These are phyloP conservation scores for Geoglossum glabrum DNA, from an alignment of 495 filamentous ascomycete genomes.

Conservation along the genomic window DNA sequence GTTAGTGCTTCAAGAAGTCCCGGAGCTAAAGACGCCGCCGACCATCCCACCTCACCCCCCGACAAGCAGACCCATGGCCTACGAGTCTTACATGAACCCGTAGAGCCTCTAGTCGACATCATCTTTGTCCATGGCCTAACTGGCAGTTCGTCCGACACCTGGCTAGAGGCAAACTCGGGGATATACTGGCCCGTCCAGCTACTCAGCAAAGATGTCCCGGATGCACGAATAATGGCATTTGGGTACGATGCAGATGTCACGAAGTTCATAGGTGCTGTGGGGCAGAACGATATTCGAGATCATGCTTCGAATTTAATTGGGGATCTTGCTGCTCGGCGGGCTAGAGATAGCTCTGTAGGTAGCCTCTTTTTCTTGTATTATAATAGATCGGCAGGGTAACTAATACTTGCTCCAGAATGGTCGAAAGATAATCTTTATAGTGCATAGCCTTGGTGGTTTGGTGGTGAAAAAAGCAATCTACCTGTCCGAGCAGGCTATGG, in stretches of 20 bases:
- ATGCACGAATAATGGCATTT: not conserved
- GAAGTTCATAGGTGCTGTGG: not conserved
- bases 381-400: too few relatives aligned
- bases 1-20: too few relatives aligned
- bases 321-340: not conserved
- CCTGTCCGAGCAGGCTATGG: not conserved
- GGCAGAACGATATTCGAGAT: not conserved
- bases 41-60: too few relatives aligned
- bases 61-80: not conserved
- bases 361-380: too few relatives aligned
- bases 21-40: too few relatives aligned
- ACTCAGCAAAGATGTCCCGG: not conserved
- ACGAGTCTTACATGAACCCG: not conserved
- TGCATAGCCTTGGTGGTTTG: not conserved
- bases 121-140: not conserved
- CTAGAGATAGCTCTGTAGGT: not conserved
- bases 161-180: not conserved
- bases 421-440: conserved; percentile 28
- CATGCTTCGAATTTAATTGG: not conserved
- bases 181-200: not conserved
- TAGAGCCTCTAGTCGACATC: not conserved
- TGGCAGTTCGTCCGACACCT: not conserved
- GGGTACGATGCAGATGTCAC: not conserved
- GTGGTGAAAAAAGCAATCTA: not conserved
- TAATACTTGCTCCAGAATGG: not conserved